Evolutionary conservation across 2,329 filamentous ascomycete genomes (phyloP), one percentile per base, ranked within the genome.

Genomic region (Trichoderma citrinoviride): DNA sequence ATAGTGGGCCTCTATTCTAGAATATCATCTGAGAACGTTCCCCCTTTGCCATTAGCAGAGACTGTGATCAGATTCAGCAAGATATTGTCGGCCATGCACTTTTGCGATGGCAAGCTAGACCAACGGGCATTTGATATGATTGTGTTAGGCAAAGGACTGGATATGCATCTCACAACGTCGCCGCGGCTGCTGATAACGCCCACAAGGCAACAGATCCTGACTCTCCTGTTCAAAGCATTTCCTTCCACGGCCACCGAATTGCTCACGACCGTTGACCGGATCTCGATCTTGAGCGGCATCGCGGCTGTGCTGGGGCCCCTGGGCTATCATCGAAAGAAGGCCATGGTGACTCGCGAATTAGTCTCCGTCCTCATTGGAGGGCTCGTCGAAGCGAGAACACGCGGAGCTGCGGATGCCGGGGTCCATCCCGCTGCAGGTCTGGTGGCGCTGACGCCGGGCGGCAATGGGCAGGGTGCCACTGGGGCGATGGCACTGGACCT

Each of bases 381-480:
- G 3, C 82, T 99, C 8, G 89, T 97, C 5, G 92, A 97, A 76
- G 95, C 95, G 17, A 86, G 95, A 44, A 97, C 96, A 53, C 85
- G 94, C 54, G 94, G 94, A 37, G 95, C 95, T 46, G 93, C 95
- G n/a, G 95, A 98, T 73, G 91, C 95, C 72, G 95, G 94, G 3
- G 92, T 99, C 41, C 94, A 98, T 77, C 95, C 95, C 46, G 94
- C 94, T 19, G 92, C 94, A 10, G 93, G 92, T 0, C 80, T 97
- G 57, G 88, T 92, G 27, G 88, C 89, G 14, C 79, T 95, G 33
- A 90, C 87, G 68, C 80, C 85, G 12, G 76, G 49, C 19, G 23
- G 79, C 3, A 80, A 78, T 64, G 80, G 82, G 1, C 81, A 81
- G 47, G 76, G 75, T 21, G 41, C 56, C 2, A 82, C 80, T 65